Conservation (phyloP, 1,139 yeast species). For the Ashbya aceris region DNA sequence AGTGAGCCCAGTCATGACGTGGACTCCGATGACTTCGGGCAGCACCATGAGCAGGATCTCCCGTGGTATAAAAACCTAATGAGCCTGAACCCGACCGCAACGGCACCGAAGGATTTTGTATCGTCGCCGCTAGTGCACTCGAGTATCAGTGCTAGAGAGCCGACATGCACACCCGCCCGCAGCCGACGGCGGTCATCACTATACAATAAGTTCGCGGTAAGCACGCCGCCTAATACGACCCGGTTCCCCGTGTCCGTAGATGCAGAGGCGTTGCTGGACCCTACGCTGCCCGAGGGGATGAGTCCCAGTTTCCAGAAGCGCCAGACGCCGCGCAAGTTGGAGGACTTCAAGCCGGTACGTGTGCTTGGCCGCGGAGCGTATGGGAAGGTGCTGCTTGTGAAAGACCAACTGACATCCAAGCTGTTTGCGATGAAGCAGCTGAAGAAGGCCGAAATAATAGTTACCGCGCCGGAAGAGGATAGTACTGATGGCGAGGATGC, state of each 20-base stretch:
- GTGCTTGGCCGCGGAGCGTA: constrained; percentile 90
- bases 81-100: constrained; percentile 9
- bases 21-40: constrained; percentile 1
- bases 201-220: constrained; percentile 22
- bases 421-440: constrained; percentile 86
- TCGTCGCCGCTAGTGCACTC: not conserved
- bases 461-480: constrained; percentile 28
- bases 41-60: not conserved
- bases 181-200: constrained; percentile 26
- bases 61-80: constrained; percentile 13
- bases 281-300: constrained; percentile 4
- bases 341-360: constrained; percentile 67
- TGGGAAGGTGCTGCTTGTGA: constrained; percentile 78
- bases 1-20: not conserved
- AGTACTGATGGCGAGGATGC: constrained; percentile 22
- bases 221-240: constrained; percentile 24
- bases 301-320: constrained; percentile 9
- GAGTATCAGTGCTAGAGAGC: not conserved
- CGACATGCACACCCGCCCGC: not conserved
- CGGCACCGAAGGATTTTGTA: constrained; percentile 5
- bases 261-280: constrained; percentile 5
- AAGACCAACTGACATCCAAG: constrained; percentile 53
- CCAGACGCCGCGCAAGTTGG: constrained; percentile 28
- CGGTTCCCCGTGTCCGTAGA: constrained; percentile 14
- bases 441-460: constrained; percentile 64